Percentiles rank a stretch among this genome's conserved stretches.
phyloP scores from a whole-genome alignment of 2,329 filamentous ascomycete genomes.

The Monosporascus sp. region DNA sequence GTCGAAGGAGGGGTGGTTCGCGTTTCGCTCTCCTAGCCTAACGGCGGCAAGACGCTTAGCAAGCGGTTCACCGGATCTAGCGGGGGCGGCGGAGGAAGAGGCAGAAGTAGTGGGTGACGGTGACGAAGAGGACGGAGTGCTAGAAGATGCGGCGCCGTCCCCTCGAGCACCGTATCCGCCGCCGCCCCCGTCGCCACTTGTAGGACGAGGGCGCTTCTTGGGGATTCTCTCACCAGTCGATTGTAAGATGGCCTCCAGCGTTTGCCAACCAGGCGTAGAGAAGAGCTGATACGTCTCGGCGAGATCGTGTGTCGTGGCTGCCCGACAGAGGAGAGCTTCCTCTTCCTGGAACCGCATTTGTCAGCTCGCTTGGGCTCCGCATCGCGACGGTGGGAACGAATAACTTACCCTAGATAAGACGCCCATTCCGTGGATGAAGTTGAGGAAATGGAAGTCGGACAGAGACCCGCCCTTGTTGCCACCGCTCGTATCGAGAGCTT shows the following conservation, averaged over 20 bases:
- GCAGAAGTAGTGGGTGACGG: constrained; percentile 10
- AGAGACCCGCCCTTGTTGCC: constrained; percentile 58
- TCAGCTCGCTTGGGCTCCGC: constrained; percentile 6
- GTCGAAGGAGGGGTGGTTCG: constrained; percentile 24
- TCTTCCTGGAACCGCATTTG: constrained; percentile 62
- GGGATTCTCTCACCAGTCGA: constrained; percentile 94
- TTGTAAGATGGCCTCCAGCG: constrained; percentile 85
- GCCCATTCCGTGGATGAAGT: constrained; percentile 74
- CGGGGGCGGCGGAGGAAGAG: constrained; percentile 12
- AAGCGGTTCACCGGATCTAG: constrained; percentile 26
- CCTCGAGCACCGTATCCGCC: constrained; percentile 15
- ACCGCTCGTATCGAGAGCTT: constrained; percentile 59
- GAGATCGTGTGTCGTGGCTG: constrained; percentile 75
- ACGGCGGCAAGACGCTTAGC: constrained; percentile 33
- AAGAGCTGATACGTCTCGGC: constrained; percentile 77
- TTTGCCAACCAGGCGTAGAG: constrained; percentile 89
- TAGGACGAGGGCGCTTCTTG: constrained; percentile 55
- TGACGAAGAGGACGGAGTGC: constrained; percentile 7
- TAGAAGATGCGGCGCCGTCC: constrained; percentile 11
- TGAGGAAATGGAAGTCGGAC: constrained; percentile 93
- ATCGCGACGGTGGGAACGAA: not conserved
- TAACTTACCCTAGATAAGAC: constrained; percentile 75
- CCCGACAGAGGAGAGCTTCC: constrained; percentile 76
- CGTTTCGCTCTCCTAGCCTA: constrained; percentile 28
- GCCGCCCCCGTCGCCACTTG: constrained; percentile 28